Base-by-base conservation (phyloP, 495 filamentous ascomycete species). In the Penicillium alfredii region DNA sequence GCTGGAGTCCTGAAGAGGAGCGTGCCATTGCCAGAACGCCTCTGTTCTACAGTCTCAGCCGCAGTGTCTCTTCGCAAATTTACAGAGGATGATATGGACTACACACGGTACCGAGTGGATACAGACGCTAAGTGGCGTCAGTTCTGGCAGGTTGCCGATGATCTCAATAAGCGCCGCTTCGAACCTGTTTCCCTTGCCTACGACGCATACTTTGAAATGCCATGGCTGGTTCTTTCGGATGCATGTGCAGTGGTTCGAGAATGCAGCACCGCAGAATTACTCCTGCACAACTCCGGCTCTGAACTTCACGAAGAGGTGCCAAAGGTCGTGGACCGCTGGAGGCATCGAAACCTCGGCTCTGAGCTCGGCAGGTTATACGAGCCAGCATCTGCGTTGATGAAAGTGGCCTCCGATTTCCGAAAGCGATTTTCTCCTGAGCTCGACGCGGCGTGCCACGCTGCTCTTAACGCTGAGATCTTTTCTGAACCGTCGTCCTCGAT, bases 91-190 rank as follows among this genome's bases (percentile, higher is more conserved):
- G 73, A 72, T n/a, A 74, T 82, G 51, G 82, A 92, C 42, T 84
- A 84, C 41, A 71, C 78, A 9, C 74, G 80, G 26, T 89, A 84
- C 56, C 72, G 79, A 26, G 60, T 62, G 18, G 78, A 82, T 19
- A 81, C 80, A 25, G 79, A 88, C 53, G 67, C 80, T 6, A 89
- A 96, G 51, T 98, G 92, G 93, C 77, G 82, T 26, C 73, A 86
- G 28, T 93, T 92, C 61, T 92, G 84, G 64, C 80, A 89, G 25
- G 71, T 96, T 14, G 71, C 89, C 31, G 68, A 78, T 8, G 89
- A 97, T 52, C 72, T 99, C 14, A 84, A 99, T 51, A 88, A 81
- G 42, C 80, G 84, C 41, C 74, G 88, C 51, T 80, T 82, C 4
- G 87, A 94, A 50, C 76, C 81, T 2, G 55, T 94, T 24, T 78